These are phyloP conservation scores for Simmondsia chinensis DNA, from an alignment of 148 eudicot species.

Conservation along the genomic window DNA sequence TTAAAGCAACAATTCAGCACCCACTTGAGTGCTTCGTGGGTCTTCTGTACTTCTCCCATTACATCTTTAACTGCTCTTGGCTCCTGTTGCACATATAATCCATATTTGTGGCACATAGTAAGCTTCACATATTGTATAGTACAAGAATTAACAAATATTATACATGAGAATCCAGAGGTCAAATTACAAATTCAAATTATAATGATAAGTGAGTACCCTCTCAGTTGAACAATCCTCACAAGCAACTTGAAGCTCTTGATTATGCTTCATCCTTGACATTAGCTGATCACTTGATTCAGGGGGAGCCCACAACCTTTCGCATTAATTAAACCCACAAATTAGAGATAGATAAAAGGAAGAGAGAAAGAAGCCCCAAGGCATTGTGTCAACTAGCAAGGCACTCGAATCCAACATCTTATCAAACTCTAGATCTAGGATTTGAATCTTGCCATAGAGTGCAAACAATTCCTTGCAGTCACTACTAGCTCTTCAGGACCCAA, in stretches of 20 bases:
- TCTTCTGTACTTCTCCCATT: slow-evolving; percentile 65
- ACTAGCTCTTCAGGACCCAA: no score
- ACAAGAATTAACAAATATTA: background rate
- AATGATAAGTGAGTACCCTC: slow-evolving; percentile 24
- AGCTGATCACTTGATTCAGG: slow-evolving; percentile 56
- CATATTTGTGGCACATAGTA: no score
- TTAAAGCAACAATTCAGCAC: slow-evolving; percentile 14
- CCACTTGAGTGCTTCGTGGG: slow-evolving; percentile 84
- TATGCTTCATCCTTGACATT: slow-evolving; percentile 45
- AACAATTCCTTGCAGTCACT: no score
- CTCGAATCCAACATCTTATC: no score
- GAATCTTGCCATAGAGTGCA: no score
- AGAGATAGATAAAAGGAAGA: no score
- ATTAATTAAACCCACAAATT: slow-evolving; percentile 13
- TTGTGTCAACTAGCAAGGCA: no score
- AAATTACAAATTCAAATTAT: background rate
- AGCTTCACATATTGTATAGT: slow-evolving; percentile 2
- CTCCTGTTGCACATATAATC: slow-evolving; percentile 37
- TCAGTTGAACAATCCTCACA: slow-evolving; percentile 62
- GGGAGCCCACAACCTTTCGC: slow-evolving; percentile 48
- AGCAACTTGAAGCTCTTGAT: slow-evolving; percentile 59
- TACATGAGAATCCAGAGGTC: background rate
- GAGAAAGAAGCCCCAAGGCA: no score
- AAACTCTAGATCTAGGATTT: no score
- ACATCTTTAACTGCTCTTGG: slow-evolving; percentile 51